Evolutionary conservation across 257 asterid species (phyloP).

Genomic region (Solanum piurae): DNA sequence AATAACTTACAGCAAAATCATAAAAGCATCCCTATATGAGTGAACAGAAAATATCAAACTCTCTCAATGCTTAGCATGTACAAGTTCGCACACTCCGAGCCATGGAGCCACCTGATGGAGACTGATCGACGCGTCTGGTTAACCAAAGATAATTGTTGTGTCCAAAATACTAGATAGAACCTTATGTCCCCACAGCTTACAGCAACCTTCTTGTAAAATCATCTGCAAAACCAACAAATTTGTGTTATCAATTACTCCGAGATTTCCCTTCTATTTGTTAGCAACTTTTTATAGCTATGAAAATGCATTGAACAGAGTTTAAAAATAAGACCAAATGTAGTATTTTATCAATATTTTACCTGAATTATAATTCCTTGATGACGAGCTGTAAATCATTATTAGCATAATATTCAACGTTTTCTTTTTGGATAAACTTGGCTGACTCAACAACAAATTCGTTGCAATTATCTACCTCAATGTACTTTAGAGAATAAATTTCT

Average conservation of each 20-base stretch:
- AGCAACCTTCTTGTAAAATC: neutral
- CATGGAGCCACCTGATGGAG: neutral
- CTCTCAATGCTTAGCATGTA: neutral
- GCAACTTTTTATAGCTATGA: neutral
- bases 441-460: no score
- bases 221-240: neutral
- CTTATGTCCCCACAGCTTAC: no score
- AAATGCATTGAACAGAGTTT: neutral
- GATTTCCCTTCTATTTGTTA: neutral
- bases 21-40: no score
- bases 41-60: neutral
- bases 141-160: neutral
- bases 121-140: neutral
- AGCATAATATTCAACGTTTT: rapidly evolving
- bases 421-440: no score
- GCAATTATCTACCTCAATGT: no score
- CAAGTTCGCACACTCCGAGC: neutral
- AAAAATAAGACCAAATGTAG: neutral
- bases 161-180: neutral
- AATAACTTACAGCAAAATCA: no score
- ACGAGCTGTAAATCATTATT: no score
- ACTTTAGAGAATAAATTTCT: no score
- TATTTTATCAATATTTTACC: no score
- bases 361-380: no score
- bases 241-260: neutral